Evolutionary conservation across 2,329 filamentous ascomycete genomes (phyloP).

Genomic region (Aspergillus sp.): DNA sequence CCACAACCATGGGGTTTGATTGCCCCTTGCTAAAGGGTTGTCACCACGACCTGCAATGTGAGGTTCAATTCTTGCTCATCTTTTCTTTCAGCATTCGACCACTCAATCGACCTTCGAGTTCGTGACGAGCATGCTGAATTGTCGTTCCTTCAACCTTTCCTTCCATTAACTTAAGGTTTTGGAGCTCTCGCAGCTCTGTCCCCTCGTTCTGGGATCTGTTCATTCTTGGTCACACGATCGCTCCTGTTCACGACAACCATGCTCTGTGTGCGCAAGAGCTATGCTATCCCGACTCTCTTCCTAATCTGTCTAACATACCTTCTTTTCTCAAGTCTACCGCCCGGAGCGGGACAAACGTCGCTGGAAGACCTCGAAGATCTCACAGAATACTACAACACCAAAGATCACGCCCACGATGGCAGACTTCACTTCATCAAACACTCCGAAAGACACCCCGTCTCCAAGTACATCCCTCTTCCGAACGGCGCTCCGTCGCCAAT

Average conservation of each 20-base stretch:
- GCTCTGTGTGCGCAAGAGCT: conserved; percentile 26
- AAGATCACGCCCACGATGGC: conserved; percentile 1
- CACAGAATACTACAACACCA: conserved; percentile 4
- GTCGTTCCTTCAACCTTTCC: conserved; percentile 1
- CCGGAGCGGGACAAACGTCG: conserved; percentile 13
- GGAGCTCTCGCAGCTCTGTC: not conserved
- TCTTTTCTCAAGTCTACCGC: conserved; percentile 23
- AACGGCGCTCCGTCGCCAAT: conserved; percentile 67
- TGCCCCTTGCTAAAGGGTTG: not conserved
- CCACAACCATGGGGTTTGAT: not conserved
- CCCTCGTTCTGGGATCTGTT: not conserved
- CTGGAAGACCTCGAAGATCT: conserved; percentile 10
- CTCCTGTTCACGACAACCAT: conserved; percentile 15
- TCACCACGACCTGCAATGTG: not conserved
- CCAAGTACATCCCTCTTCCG: conserved; percentile 69
- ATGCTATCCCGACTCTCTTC: conserved; percentile 24
- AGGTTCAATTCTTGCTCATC: not conserved
- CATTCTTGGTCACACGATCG: not conserved
- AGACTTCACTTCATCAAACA: conserved; percentile 67
- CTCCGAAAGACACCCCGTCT: conserved; percentile 73
- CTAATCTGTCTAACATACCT: conserved; percentile 25
- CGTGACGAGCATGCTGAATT: conserved; percentile 4
- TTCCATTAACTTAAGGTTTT: not conserved
- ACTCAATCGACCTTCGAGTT: not conserved
- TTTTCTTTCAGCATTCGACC: not conserved